Percentiles rank a stretch among this genome's conserved stretches.
Conservation (phyloP, 2,329 filamentous ascomycete genomes). For the Anisogramma anomala region DNA sequence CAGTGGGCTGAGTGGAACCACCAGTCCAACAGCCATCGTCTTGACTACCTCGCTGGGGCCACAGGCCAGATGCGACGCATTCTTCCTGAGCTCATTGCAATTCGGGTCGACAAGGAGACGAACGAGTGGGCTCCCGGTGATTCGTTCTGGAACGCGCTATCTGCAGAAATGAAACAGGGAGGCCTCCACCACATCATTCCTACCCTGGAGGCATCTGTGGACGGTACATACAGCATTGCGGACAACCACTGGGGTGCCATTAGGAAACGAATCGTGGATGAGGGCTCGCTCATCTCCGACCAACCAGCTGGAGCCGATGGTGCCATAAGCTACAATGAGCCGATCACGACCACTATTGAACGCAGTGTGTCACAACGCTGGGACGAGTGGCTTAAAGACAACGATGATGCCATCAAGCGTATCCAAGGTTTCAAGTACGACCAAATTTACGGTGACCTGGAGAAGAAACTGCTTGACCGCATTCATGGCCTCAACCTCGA, state of each 20-base stretch:
- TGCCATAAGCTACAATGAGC: not conserved
- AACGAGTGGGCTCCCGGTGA: slow-evolving; percentile 32
- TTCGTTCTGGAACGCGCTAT: slow-evolving; percentile 55
- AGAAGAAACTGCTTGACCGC: slow-evolving; percentile 24
- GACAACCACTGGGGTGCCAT: slow-evolving; percentile 38
- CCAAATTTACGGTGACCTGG: slow-evolving; percentile 20
- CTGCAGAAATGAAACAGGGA: slow-evolving; percentile 40
- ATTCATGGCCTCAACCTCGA: slow-evolving; percentile 14
- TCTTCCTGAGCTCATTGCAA: slow-evolving; percentile 46
- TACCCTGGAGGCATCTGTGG: slow-evolving; percentile 30
- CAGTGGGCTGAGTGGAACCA: slow-evolving; percentile 17
- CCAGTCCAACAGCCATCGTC: slow-evolving; percentile 17
- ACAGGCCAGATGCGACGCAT: slow-evolving; percentile 18
- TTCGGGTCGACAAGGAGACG: slow-evolving; percentile 33
- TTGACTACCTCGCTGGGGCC: slow-evolving; percentile 3
- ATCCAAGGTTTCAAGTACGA: not conserved
- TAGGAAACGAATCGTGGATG: slow-evolving; percentile 28
- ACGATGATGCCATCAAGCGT: slow-evolving; percentile 25
- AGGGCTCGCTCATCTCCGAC: slow-evolving; percentile 18
- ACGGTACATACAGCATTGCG: slow-evolving; percentile 29
- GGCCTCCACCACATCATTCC: slow-evolving; percentile 28
- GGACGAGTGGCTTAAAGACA: slow-evolving; percentile 41
- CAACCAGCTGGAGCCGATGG: not conserved
- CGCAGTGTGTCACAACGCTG: slow-evolving; percentile 30
- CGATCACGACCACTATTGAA: slow-evolving; percentile 14